Percentiles rank a stretch among this genome's conserved stretches.
phyloP scores from a whole-genome alignment of 1,284 basidiomycete species.

The Athelia sp. region DNA sequence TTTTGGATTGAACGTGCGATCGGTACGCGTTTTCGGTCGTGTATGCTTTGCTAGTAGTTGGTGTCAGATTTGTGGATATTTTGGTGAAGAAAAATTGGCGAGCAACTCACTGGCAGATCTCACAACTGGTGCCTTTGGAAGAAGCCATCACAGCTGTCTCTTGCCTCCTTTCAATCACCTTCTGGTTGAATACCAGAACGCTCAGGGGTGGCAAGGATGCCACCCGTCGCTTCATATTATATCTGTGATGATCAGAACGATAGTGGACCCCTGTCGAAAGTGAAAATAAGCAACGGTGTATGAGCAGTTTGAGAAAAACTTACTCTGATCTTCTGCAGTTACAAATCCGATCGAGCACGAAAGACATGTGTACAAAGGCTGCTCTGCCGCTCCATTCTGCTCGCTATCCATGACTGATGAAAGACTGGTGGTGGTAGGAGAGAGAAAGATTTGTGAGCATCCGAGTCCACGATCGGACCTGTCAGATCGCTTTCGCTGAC shows the following conservation, averaged over 20 bases:
- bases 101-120: constrained; percentile 71
- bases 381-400: constrained; percentile 14
- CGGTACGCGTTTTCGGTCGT: constrained; percentile 86
- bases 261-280: constrained; percentile 72
- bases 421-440: no score
- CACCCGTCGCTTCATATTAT: constrained; percentile 98
- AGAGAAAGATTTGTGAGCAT: no score
- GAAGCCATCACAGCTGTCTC: constrained; percentile 72
- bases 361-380: constrained; percentile 77
- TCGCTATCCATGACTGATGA: no score
- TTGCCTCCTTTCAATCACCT: constrained; percentile 76
- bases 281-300: constrained; percentile 6
- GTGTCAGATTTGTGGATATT: constrained; percentile 3
- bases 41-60: constrained; percentile 74
- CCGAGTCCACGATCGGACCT: no score
- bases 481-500: no score
- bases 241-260: constrained; percentile 92
- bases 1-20: constrained; percentile 86
- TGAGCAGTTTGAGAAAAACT: constrained; percentile 20
- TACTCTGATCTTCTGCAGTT: constrained; percentile 82
- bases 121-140: constrained; percentile 63
- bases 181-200: constrained; percentile 79
- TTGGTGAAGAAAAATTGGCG: constrained; percentile 3
- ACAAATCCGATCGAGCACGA: constrained; percentile 91
- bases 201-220: constrained; percentile 88